Evolutionary conservation across 805 yeast genomes (phyloP).

Genomic region (Candida golubevii): DNA sequence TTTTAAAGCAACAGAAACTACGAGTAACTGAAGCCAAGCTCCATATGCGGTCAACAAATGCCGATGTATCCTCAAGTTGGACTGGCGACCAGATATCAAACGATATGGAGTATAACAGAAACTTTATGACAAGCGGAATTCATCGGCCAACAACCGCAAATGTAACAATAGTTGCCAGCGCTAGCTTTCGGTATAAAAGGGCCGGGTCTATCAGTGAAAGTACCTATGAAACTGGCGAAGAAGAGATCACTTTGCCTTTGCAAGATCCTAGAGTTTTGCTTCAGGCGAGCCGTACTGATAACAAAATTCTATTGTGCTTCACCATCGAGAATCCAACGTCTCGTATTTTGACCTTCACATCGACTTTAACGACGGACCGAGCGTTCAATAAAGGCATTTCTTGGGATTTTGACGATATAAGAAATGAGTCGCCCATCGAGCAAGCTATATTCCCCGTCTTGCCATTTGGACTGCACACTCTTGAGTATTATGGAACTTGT

Average conservation of each 20-base stretch:
- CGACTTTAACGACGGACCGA: conserved; percentile 18
- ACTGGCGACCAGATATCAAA: conserved; percentile 3
- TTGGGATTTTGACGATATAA: conserved; percentile 13
- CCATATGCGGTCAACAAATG: conserved; percentile 22
- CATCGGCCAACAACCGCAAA: conserved; percentile 39
- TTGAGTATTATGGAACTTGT: conserved; percentile 29
- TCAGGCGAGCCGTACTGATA: conserved; percentile 18
- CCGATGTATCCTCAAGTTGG: conserved; percentile 23
- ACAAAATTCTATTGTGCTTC: conserved; percentile 36
- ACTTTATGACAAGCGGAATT: conserved; percentile 33
- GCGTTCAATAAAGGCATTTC: conserved; percentile 9
- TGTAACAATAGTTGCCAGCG: conserved; percentile 12
- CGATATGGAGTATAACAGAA: conserved; percentile 9
- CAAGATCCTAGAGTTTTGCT: conserved; percentile 68
- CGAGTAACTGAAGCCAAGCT: conserved; percentile 17
- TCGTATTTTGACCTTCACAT: conserved; percentile 58
- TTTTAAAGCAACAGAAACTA: conserved; percentile 12
- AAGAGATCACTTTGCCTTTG: conserved; percentile 56
- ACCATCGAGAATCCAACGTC: conserved; percentile 74
- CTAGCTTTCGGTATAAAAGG: conserved; percentile 14
- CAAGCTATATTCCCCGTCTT: conserved; percentile 47
- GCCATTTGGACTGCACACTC: conserved; percentile 52
- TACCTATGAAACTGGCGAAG: conserved; percentile 31
- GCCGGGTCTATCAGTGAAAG: conserved; percentile 18
- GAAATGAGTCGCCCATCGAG: conserved; percentile 24